These are phyloP conservation scores for Penicillium simplicissimum DNA, from an alignment of 495 filamentous ascomycete genomes.

Conservation along the genomic window DNA sequence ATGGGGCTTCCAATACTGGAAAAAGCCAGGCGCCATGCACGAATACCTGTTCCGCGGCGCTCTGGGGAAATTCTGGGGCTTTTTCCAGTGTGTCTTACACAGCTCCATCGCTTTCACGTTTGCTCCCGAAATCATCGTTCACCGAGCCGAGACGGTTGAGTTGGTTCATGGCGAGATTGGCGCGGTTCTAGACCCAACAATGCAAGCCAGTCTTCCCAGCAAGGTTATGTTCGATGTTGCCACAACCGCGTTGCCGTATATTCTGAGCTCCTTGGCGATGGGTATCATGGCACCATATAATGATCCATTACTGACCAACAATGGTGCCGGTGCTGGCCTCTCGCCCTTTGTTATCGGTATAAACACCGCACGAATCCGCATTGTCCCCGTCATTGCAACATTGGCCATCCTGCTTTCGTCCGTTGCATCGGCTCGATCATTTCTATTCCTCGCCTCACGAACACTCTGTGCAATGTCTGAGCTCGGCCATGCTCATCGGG, in stretches of 20 bases:
- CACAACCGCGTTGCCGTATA: constrained; percentile 57
- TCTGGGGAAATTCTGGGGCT: constrained; percentile 67
- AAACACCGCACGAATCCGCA: constrained; percentile 50
- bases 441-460: constrained; percentile 59
- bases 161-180: constrained; percentile 29
- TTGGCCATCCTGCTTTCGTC: constrained; percentile 71
- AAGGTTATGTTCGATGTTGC: constrained; percentile 23
- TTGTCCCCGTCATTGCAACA: constrained; percentile 65
- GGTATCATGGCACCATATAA: constrained; percentile 58
- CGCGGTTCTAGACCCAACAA: constrained; percentile 4
- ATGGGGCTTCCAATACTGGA: constrained; percentile 80
- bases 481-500: constrained; percentile 44
- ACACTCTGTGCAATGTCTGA: constrained; percentile 50
- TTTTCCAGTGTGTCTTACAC: constrained; percentile 64
- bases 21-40: constrained; percentile 67
- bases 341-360: constrained; percentile 41
- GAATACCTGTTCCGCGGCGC: constrained; percentile 60
- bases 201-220: constrained; percentile 24
- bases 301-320: constrained; percentile 50
- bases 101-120: constrained; percentile 57
- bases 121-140: constrained; percentile 55
- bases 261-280: constrained; percentile 58
- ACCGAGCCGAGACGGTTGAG: constrained; percentile 51
- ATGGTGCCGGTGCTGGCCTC: constrained; percentile 49
- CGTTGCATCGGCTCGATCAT: constrained; percentile 65